These are phyloP conservation scores for Corymbia citriodora DNA, from an alignment of 441 rosid species.

Conservation along the genomic window DNA sequence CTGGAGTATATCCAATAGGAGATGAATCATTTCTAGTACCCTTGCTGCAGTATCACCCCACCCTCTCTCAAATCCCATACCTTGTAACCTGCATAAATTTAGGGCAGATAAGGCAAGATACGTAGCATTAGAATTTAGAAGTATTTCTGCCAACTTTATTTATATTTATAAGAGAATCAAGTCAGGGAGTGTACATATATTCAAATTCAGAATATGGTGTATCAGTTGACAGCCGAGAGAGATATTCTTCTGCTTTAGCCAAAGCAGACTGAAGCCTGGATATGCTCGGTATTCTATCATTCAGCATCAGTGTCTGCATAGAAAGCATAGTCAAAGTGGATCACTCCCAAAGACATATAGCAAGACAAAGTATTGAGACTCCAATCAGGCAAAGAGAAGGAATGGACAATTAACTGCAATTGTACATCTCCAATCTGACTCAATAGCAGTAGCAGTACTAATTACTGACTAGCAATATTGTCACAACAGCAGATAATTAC, in stretches of 20 bases:
- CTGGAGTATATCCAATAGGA: conserved; percentile 86
- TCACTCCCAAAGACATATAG: not conserved
- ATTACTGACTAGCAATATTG: not conserved
- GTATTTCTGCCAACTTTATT: not conserved
- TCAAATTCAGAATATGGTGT: conserved; percentile 72
- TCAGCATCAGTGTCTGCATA: conserved; percentile 82
- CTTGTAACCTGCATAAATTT: conserved; percentile 50
- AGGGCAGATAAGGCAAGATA: not conserved
- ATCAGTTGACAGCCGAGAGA: conserved; percentile 66
- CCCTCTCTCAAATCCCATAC: conserved; percentile 96
- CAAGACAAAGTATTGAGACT: not conserved
- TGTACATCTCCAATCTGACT: not conserved
- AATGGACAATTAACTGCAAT: not conserved
- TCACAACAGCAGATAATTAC: not conserved
- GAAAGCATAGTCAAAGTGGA: not conserved
- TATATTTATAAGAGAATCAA: not conserved
- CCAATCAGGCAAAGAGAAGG: not conserved
- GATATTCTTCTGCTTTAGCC: conserved; percentile 79
- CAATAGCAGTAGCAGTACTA: not conserved
- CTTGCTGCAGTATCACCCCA: conserved; percentile 91
- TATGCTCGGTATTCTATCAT: conserved; percentile 73
- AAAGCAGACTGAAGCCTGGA: conserved; percentile 59
- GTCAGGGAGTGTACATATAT: conserved; percentile 33
- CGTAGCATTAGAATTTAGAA: not conserved
- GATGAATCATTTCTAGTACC: conserved; percentile 75